These are phyloP conservation scores for Ceratobasidium sp. DNA, from an alignment of 1,284 basidiomycete species.

Conservation along the genomic window DNA sequence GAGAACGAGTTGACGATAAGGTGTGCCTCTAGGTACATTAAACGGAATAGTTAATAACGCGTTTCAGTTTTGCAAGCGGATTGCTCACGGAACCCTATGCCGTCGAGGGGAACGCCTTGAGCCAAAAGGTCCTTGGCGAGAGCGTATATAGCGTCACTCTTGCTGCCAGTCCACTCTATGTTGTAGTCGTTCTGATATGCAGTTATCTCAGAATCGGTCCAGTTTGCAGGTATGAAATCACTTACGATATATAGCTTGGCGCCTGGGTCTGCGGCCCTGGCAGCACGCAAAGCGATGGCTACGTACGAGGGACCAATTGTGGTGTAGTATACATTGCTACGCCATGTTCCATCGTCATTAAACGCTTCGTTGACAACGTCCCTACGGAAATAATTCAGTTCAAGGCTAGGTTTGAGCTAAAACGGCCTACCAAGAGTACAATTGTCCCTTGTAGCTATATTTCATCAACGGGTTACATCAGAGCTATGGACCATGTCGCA, in stretches of 20 bases:
- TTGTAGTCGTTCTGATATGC: constrained; percentile 68
- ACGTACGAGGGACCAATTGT: constrained; percentile 62
- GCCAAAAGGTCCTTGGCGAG: constrained; percentile 62
- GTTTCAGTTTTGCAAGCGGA: background rate
- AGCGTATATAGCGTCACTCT: constrained; percentile 62
- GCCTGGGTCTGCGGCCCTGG: constrained; percentile 62
- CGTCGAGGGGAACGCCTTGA: constrained; percentile 63
- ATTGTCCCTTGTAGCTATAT: constrained; percentile 62
- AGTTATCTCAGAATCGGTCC: background rate
- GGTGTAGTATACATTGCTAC: constrained; percentile 64
- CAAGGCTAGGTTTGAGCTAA: background rate
- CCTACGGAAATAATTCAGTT: constrained; percentile 30
- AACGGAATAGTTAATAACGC: background rate
- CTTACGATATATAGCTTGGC: constrained; percentile 34
- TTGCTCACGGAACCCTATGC: constrained; percentile 60
- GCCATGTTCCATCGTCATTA: constrained; percentile 59
- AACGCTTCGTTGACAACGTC: constrained; percentile 51
- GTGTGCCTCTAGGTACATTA: constrained; percentile 54
- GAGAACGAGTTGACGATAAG: constrained; percentile 66
- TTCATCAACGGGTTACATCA: background rate
- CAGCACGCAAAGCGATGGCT: constrained; percentile 61
- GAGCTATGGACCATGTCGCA: background rate
- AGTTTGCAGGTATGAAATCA: background rate
- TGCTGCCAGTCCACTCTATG: constrained; percentile 55
- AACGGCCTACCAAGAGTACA: constrained; percentile 56